Base-by-base conservation (phyloP, 2,329 filamentous ascomycete species). In the Aspergillus luchuensis region DNA sequence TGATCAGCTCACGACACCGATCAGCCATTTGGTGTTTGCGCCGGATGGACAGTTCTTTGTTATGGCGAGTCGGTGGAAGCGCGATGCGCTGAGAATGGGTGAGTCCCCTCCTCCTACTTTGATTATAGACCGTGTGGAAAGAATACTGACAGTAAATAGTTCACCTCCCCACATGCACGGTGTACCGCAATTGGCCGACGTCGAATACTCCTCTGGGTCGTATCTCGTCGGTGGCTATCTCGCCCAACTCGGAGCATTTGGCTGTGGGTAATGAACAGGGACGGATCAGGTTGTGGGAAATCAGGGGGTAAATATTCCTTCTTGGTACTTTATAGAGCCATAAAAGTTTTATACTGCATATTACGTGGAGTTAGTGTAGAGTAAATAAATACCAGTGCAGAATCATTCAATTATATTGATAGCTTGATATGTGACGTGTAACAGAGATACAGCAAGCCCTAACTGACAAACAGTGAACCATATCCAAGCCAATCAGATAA, bases 171-270 rank as follows among this genome's bases (percentile, higher is more conserved):
- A 93, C 87, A 67, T 97, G 92, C 76, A 97, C 92, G 1, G 91
- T 98, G 19, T 99, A 95, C 82, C 88, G 89, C 71, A 99, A 99
- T 78, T 99, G 95, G 95, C 95, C 95, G 23, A 99, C 94, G 57
- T 86, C 88, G 65, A 89, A 90, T 74, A 99, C 95, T 59, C 92
- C 93, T 0, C 78, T 99, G 63, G 95, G 95, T 0, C 84, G 92
- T 61, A 88, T 98, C 66, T 91, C 91, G 2, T 83, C 87, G 1
- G 85, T 92, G 61, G 88, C 90, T 3, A 90, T 91, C 73, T 84
- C 85, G 19, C 82, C 80, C 5, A 81, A 83, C 63, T 90, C 87
- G 62, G 84, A 90, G 69, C 75, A 93, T 69, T 74, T 99, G 66
- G 91, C 91, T 10, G 90, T 98, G 56, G 94, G 88, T 17, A 98